Base-by-base conservation (phyloP, 306 rosid species). In the Prosopis cineraria region DNA sequence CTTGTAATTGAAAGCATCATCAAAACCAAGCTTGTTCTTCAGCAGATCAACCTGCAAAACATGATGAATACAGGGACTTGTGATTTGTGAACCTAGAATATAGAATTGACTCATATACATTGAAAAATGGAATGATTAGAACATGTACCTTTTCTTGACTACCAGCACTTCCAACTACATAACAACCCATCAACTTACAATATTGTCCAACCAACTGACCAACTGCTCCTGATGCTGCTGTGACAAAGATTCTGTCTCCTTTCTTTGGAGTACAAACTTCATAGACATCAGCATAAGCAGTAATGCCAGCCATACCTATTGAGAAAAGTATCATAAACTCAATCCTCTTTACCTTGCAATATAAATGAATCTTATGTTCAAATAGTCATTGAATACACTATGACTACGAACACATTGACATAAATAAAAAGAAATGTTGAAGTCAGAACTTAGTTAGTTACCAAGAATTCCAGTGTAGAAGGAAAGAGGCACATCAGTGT, bases 391-490 rank as follows among this genome's bases (percentile, higher is more conserved):
- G 47, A 39, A 39, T 2, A 39, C 43, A 39, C 11, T 39, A 39
- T 7, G 43, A 39, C 1, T 39, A 39, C 7, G 43, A 39, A 41
- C 47, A 11, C 16, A 41, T 11, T 41, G 47, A 41, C 47, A 10
- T 41, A 16, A 41, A 41, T 10, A 41, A 41, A 11, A 41, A 41
- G 47, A 1, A 7, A 3, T 27, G n/a, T n/a, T n/a, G 17, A 45
- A 36, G 40, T 36, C 2, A 79, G 33, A 71, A 12, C 4, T 74
- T 5, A 34, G 14, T 69, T 3, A 39, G 12, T 74, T 80, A 91
- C 93, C 96, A 13, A 91, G 93, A 76, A 89, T 70, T 73, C 91
- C 94, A 33, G 94, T 88, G 71, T 91, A 89, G 37, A 89, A 74
- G 9, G 92, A 83, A 36, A 91, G 87, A 19, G 97, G 94, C 22